Conservation (phyloP, 1,284 basidiomycete genomes). For the Rhizoctonia solani region DNA sequence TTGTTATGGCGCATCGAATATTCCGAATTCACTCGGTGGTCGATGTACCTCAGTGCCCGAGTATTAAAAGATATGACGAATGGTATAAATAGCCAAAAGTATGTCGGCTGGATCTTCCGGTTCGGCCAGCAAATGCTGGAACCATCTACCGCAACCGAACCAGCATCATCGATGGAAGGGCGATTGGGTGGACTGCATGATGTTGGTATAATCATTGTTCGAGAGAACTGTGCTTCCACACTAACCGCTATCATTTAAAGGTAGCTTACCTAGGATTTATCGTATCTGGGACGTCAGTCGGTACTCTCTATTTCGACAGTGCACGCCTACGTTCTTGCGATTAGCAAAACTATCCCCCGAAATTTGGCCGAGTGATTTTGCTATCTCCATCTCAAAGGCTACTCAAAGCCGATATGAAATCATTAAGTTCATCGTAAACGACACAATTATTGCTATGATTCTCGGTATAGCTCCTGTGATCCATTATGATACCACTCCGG, state of each 20-base stretch:
- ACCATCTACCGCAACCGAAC: background rate
- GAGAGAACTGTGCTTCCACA: background rate
- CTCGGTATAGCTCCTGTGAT: background rate
- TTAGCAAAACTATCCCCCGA: background rate
- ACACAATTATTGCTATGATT: slow-evolving; percentile 1
- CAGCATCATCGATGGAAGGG: background rate
- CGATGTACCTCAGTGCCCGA: background rate
- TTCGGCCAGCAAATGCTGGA: background rate
- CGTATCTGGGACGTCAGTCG: background rate
- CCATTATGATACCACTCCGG: background rate
- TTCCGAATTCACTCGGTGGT: background rate
- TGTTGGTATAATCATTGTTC: background rate
- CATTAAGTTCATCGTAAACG: background rate
- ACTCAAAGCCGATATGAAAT: background rate
- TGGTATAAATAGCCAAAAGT: background rate
- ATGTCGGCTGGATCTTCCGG: background rate
- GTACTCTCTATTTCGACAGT: background rate
- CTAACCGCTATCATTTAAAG: background rate
- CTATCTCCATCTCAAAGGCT: slow-evolving; percentile 8
- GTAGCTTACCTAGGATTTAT: background rate
- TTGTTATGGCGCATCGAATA: background rate
- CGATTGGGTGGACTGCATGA: background rate
- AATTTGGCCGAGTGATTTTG: background rate
- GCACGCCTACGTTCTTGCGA: slow-evolving; percentile 2
- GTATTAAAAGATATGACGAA: background rate